Percentiles rank a stretch among this genome's conserved stretches.
These are phyloP conservation scores for Dinochytrium kinnereticum DNA, from an alignment of 371 early-diverging fungal species.

Conservation along the genomic window DNA sequence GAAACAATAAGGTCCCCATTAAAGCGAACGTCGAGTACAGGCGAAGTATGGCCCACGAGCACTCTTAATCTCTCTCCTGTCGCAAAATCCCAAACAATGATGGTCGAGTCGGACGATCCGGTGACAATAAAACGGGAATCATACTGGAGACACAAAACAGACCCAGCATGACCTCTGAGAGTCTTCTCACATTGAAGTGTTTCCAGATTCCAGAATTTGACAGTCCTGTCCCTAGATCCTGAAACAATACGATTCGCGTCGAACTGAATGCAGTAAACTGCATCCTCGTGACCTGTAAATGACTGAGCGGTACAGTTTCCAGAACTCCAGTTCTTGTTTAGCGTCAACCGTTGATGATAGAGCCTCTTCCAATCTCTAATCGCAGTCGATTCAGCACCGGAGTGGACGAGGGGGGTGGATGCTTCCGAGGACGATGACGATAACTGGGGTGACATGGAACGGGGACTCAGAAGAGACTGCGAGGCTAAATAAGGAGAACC, in stretches of 20 bases:
- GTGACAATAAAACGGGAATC: conserved; percentile 80
- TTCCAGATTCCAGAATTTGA: conserved; percentile 82
- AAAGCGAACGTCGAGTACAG: conserved; percentile 73
- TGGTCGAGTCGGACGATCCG: conserved; percentile 88
- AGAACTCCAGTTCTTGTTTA: conserved; percentile 69
- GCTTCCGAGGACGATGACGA: not conserved
- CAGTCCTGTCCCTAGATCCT: conserved; percentile 91
- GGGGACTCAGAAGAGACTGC: not conserved
- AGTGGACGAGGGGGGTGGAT: not conserved
- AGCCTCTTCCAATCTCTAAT: conserved; percentile 54
- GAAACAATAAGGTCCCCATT: conserved; percentile 76
- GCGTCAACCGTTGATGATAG: conserved; percentile 60
- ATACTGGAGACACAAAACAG: conserved; percentile 90
- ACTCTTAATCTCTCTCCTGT: conserved; percentile 50
- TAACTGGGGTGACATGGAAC: not conserved
- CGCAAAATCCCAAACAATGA: conserved; percentile 85
- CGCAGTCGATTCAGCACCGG: not conserved
- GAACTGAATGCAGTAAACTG: conserved; percentile 94
- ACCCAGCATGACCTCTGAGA: conserved; percentile 82
- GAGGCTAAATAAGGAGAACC: not conserved
- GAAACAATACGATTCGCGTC: conserved; percentile 82
- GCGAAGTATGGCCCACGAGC: conserved; percentile 73
- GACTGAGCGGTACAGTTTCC: conserved; percentile 60
- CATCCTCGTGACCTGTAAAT: conserved; percentile 81
- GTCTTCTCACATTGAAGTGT: conserved; percentile 65